Evolutionary conservation across 139 green algal genomes (phyloP).

Genomic region (Zygnema cylindricum): DNA sequence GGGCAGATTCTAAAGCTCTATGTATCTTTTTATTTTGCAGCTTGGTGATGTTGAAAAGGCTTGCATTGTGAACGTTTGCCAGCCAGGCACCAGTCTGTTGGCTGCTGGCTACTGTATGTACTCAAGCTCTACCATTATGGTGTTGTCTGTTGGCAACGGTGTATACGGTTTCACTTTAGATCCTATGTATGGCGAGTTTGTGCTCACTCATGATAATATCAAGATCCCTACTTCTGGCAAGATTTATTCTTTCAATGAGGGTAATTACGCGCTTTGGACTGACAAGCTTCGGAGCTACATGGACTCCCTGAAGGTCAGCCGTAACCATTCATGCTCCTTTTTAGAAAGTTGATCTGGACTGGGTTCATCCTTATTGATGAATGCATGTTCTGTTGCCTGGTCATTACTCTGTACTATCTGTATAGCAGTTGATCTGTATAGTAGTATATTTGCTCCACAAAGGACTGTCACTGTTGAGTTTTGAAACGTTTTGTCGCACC

Average conservation of each 20-base stretch:
- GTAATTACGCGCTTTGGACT: constrained; percentile 92
- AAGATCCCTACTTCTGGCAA: constrained; percentile 85
- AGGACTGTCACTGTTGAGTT: too few species aligned
- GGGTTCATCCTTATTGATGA: too few species aligned
- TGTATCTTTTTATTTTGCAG: too few species aligned
- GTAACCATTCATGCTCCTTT: too few species aligned
- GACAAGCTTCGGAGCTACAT: constrained; percentile 66
- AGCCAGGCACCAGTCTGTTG: constrained; percentile 89
- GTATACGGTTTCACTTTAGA: constrained; percentile 84
- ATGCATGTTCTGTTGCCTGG: too few species aligned
- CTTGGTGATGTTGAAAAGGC: constrained; percentile 64
- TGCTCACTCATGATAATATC: constrained; percentile 68
- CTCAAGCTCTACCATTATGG: constrained; percentile 85
- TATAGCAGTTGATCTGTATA: too few species aligned
- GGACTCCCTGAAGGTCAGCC: constrained; percentile 45
- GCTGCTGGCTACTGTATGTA: constrained; percentile 95
- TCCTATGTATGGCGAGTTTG: constrained; percentile 68
- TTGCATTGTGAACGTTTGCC: constrained; percentile 90
- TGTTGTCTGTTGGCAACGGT: constrained; percentile 89
- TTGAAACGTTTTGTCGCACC: too few species aligned
- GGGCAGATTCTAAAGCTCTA: too few species aligned
- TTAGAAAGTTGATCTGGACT: too few species aligned
- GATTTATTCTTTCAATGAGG: constrained; percentile 99
- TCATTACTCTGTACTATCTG: too few species aligned
- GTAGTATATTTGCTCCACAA: too few species aligned